Conservation (phyloP, 2,329 filamentous ascomycete species). For the Arthroderma sp. region DNA sequence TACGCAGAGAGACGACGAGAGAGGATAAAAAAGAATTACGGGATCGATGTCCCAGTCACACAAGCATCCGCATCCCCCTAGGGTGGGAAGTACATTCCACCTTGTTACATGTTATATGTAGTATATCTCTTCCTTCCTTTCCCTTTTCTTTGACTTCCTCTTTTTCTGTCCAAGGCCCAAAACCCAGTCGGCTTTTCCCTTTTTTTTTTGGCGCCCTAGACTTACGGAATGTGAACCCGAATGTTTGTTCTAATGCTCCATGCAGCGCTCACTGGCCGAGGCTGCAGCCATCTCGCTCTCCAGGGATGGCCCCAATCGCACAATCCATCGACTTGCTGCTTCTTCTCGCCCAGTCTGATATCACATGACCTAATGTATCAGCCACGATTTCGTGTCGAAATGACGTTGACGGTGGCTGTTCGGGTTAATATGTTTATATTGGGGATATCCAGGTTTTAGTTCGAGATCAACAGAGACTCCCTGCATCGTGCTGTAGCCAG, state of each 20-base stretch:
- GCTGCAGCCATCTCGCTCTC: no score
- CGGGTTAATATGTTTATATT: no score
- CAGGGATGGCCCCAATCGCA: no score
- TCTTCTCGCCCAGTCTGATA: no score
- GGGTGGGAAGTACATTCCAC: not conserved
- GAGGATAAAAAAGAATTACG: slow-evolving; percentile 75
- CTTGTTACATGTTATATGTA: slow-evolving; percentile 10
- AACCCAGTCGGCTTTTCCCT: no score
- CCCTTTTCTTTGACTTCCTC: not conserved
- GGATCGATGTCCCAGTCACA: slow-evolving; percentile 65
- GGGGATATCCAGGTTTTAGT: no score
- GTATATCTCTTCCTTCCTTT: slow-evolving; percentile 9
- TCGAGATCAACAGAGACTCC: no score
- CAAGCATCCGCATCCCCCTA: slow-evolving; percentile 26
- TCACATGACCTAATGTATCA: not conserved
- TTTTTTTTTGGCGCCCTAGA: not conserved
- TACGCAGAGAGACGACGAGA: slow-evolving; percentile 75
- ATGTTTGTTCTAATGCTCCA: not conserved
- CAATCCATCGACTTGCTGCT: no score
- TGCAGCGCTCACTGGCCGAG: no score
- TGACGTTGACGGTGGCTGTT: not conserved
- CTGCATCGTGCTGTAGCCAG: no score
- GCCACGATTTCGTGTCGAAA: not conserved
- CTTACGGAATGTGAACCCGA: not conserved
- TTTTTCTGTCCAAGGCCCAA: no score